Conservation (phyloP, 495 filamentous ascomycete genomes). For the Aspergillus sclerotiicarbonarius region DNA sequence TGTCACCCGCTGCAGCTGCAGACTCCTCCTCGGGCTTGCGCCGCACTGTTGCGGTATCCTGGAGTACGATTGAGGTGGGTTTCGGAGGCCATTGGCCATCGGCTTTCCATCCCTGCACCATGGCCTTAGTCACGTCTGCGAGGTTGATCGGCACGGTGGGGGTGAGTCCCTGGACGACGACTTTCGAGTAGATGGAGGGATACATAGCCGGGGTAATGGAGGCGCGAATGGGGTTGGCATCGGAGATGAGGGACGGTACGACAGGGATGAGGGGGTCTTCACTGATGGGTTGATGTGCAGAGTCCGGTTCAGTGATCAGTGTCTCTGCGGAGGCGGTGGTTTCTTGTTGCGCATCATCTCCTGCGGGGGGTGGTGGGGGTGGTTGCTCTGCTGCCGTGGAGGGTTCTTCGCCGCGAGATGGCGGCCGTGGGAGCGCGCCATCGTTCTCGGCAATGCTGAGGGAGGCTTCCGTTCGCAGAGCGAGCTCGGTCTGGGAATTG, state of each 20-base stretch:
- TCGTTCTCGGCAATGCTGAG: slow-evolving; percentile 27
- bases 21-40: slow-evolving; percentile 11
- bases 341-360: background rate
- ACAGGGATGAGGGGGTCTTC: slow-evolving; percentile 55
- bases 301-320: slow-evolving; percentile 33
- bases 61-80: slow-evolving; percentile 35
- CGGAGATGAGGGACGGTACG: slow-evolving; percentile 64
- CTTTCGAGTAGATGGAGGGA: slow-evolving; percentile 81
- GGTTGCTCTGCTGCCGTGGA: background rate
- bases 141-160: slow-evolving; percentile 88
- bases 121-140: slow-evolving; percentile 69
- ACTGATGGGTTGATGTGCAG: background rate
- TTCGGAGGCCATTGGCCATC: slow-evolving; percentile 94
- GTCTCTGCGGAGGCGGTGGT: slow-evolving; percentile 31
- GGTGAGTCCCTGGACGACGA: slow-evolving; percentile 71
- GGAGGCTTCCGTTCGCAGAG: slow-evolving; percentile 26
- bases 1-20: slow-evolving; percentile 9
- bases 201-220: slow-evolving; percentile 71
- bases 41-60: slow-evolving; percentile 28
- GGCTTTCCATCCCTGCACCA: slow-evolving; percentile 89
- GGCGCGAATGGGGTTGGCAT: slow-evolving; percentile 66
- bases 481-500: slow-evolving; percentile 24
- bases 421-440: slow-evolving; percentile 15
- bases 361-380: background rate
- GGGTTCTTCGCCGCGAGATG: slow-evolving; percentile 23